Evolutionary conservation across 2,329 filamentous ascomycete species (phyloP).

Genomic region (Xylaria sp.): DNA sequence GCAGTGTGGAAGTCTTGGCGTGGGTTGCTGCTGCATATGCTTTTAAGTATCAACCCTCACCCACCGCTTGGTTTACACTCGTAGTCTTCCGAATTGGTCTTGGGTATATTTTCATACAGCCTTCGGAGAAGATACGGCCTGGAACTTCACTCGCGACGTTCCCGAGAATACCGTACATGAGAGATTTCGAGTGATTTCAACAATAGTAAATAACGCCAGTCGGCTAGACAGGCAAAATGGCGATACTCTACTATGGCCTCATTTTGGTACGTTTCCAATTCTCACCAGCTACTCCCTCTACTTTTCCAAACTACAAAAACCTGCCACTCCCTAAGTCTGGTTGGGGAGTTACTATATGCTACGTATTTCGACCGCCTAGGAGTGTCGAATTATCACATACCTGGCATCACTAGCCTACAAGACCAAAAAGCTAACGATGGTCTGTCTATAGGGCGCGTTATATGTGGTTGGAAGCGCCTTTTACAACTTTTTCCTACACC

Average conservation of each 20-base stretch:
- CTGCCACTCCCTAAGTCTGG: not conserved
- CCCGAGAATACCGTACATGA: conserved; percentile 8
- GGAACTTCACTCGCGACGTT: conserved; percentile 1
- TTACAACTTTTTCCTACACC: conserved; percentile 48
- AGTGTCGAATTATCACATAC: not conserved
- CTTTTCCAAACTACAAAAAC: not conserved
- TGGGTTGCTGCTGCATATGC: conserved; percentile 12
- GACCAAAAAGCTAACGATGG: conserved; percentile 28
- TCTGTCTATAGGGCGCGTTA: conserved; percentile 33
- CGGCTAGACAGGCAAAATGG: conserved; percentile 36
- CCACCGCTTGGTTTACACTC: conserved; percentile 19
- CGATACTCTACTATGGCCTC: conserved; percentile 34
- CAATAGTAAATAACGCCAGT: conserved; percentile 26
- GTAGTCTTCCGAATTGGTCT: conserved; percentile 12
- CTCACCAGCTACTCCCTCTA: not conserved
- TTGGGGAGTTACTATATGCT: not conserved
- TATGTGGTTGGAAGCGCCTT: conserved; percentile 40
- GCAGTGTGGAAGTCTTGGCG: conserved; percentile 18
- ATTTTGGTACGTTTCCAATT: conserved; percentile 31
- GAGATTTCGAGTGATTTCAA: conserved; percentile 10
- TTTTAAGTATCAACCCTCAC: conserved; percentile 35
- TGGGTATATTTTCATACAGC: conserved; percentile 15
- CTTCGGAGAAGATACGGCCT: conserved; percentile 16
- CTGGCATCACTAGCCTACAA: not conserved
- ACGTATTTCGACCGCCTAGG: not conserved